Evolutionary conservation across 2,329 filamentous ascomycete species (phyloP), one percentile per base, ranked within the genome.

Genomic region (Thermochaetoides dissita): DNA sequence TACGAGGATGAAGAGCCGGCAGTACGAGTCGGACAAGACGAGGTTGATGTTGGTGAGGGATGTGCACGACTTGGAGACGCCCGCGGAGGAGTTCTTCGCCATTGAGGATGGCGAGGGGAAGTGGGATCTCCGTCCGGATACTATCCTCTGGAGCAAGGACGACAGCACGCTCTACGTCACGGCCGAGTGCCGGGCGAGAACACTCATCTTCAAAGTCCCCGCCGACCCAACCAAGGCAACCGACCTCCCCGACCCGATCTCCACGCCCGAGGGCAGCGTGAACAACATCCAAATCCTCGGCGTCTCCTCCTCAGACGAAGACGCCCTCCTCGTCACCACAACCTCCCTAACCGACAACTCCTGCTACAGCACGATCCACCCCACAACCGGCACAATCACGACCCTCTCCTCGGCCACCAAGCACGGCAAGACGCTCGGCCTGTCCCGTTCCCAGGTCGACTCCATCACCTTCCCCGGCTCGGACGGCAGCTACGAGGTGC

Each of bases 11-110:
- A 72, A 74, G 48, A 72, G 72, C 43, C 69, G 75, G 40, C 76
- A 81, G 45, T 94, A 94, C 57, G 87, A 95, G 60, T 75, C 81
- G 10, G 86, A 94, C 63, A 82, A 82, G 58, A 72, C 80, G 36
- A 72, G 78, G 36, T 63, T 86, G 4, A 62, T 87, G 47, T 62
- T 85, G 3, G 59, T 84, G 6, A 71, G 74, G 1, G 71, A 84
- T 51, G 63, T 84, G 38, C 59, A 58, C 10, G 69, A 78, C 46
- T 61, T 77, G 8, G 64, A 64, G 45, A 42, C 45, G n/a, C 17
- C 17, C 3, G 71, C 72, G 45, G 71, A 76, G 47, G 75, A 80
- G 52, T 78, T 80, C 46, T 81, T 74, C 52, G 63, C 70, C 45
- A 74, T 74, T 0, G 59, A 69, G 3, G 75, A 83, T 50, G 76